Base-by-base conservation (phyloP, 2,329 filamentous ascomycete genomes). In the Apiospora marii region DNA sequence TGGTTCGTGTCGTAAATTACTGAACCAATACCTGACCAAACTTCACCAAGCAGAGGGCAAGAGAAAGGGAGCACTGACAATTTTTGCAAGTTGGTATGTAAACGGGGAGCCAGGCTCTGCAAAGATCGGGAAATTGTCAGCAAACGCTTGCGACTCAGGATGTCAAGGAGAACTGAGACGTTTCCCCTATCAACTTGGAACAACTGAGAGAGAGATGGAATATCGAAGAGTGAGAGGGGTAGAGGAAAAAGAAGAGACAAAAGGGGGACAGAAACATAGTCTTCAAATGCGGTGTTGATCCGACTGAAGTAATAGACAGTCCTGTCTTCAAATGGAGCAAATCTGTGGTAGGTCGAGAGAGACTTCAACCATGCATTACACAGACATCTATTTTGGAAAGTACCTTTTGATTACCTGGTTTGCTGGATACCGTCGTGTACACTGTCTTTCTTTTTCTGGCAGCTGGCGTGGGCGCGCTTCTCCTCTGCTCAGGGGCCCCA, bases 1-100 rank as follows among this genome's bases (percentile, higher is more conserved):
- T 78, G 74, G 75, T 78, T 78, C 76, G 77, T 77, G 74, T 79
- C 75, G 73, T 75, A 76, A 72, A 73, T 77, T 76, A 78, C 72
- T 75, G 77, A 78, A 75, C 75, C 74, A 76, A 71, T 75, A 74
- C 72, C 76, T 72, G 72, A 70, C 76, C 72, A 73, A 70, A 70
- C 44, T 24, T 69, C 67, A 30, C 6, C 44, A 69, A n/a, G 43
- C 30, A 67, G 58, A 43, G 27, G 46, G 67, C n/a, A 43, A 34
- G 67, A 49, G 13, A 69, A 49, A 22, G 43, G 51, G 34, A 51
- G 46, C 61, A 73, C 58, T 69, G 64, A 61, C 61, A 71, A 48
- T 37, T 44, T 48, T n/a, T 1, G 72, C 67, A 41, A 49, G 41
- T 44, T 41, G 46, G 74, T 41, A 41, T 41, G 37, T 75, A 78